Percentiles rank a stretch among this genome's conserved stretches.
phyloP scores from a whole-genome alignment of 352 stramenopile species.

The Globisporangium acanthophoron region DNA sequence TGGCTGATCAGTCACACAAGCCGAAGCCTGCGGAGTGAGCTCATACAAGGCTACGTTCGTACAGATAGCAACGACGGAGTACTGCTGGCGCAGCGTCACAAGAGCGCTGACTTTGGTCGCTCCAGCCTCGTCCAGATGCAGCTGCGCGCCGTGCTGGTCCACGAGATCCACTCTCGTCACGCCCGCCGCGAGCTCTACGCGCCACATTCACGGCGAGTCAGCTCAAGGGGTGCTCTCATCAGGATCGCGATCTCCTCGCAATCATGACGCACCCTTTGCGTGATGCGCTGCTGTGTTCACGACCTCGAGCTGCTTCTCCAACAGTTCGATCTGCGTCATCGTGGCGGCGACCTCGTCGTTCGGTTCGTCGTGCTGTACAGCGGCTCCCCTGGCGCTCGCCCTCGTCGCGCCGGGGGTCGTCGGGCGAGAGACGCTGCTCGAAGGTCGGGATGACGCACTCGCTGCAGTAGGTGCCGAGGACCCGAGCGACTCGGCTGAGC shows the following conservation, averaged over 20 bases:
- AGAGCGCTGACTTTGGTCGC: slow-evolving; percentile 32
- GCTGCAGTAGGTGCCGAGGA: not conserved
- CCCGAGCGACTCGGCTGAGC: slow-evolving; percentile 2
- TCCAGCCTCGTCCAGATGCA: slow-evolving; percentile 45
- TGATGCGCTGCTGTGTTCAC: slow-evolving; percentile 36
- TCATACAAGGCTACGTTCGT: slow-evolving; percentile 9
- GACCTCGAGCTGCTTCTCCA: slow-evolving; percentile 50
- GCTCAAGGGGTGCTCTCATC: not conserved
- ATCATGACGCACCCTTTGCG: slow-evolving; percentile 29
- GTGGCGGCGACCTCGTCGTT: slow-evolving; percentile 21
- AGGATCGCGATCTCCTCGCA: not conserved
- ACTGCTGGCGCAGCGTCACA: slow-evolving; percentile 37
- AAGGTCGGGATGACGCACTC: slow-evolving; percentile 12
- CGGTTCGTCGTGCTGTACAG: slow-evolving; percentile 7
- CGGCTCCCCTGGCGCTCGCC: not conserved
- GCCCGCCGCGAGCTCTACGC: slow-evolving; percentile 36
- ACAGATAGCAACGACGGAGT: slow-evolving; percentile 49
- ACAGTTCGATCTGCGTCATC: slow-evolving; percentile 26
- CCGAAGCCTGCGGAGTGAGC: no score
- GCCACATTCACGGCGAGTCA: not conserved
- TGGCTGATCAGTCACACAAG: not conserved
- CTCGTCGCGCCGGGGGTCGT: slow-evolving; percentile 12
- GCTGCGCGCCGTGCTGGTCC: slow-evolving; percentile 30
- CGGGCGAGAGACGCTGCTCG: slow-evolving; percentile 12
- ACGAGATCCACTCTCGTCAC: slow-evolving; percentile 43